Evolutionary conservation across 2,329 filamentous ascomycete species (phyloP).

Genomic region (Fusarium mexicanum): DNA sequence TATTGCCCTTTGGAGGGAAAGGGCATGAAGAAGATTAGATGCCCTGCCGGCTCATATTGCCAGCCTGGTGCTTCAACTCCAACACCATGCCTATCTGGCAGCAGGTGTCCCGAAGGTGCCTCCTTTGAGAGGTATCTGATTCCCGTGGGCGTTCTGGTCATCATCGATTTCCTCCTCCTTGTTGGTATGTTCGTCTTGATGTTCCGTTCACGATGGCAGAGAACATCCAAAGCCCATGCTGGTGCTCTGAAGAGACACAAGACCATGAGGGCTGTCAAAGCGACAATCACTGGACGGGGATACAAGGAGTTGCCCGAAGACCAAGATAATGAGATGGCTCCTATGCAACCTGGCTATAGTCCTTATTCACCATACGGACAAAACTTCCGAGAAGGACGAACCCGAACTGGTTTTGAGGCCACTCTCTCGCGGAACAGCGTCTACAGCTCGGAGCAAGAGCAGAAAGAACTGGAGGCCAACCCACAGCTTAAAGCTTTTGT

Average conservation of each 20-base stretch:
- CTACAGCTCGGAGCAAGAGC: constrained; percentile 38
- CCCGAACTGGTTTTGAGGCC: constrained; percentile 50
- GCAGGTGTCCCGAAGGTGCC: constrained; percentile 57
- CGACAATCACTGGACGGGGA: constrained; percentile 41
- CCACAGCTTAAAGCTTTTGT: constrained; percentile 60
- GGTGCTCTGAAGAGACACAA: constrained; percentile 31
- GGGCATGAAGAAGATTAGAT: constrained; percentile 53
- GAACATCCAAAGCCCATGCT: constrained; percentile 20
- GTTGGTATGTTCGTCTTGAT: constrained; percentile 41
- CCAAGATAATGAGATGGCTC: constrained; percentile 49
- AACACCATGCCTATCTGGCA: constrained; percentile 57
- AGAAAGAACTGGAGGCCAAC: constrained; percentile 28
- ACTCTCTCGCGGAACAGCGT: constrained; percentile 47
- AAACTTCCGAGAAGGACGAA: constrained; percentile 23
- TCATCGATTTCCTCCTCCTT: constrained; percentile 55
- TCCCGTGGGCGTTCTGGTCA: constrained; percentile 54
- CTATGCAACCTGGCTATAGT: constrained; percentile 46
- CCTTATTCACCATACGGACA: constrained; percentile 21
- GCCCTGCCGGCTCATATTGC: constrained; percentile 61
- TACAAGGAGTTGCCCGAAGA: constrained; percentile 49
- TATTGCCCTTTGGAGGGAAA: constrained; percentile 55
- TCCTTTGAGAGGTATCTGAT: constrained; percentile 54
- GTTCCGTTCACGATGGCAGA: constrained; percentile 30
- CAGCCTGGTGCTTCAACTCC: constrained; percentile 59
- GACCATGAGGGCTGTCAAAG: constrained; percentile 45